These are phyloP conservation scores for Oxytropis ochrocephala DNA, from an alignment of 306 rosid genomes.

Conservation along the genomic window DNA sequence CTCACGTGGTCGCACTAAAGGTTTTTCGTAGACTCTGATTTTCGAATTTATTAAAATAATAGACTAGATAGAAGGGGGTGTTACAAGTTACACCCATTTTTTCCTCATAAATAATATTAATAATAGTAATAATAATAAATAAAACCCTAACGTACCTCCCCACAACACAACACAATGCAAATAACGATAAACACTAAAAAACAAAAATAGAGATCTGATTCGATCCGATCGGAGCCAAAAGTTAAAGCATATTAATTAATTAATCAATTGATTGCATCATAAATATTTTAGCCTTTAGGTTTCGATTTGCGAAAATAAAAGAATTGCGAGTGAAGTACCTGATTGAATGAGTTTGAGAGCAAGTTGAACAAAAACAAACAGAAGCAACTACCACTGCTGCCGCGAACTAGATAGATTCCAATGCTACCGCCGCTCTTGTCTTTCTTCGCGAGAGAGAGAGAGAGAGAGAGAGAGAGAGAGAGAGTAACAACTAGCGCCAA, in stretches of 20 bases:
- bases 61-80: no score
- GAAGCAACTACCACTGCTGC: not conserved
- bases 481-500: not conserved
- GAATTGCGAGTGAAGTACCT: not conserved
- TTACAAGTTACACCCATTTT: no score
- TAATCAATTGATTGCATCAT: not conserved
- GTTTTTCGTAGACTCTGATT: no score
- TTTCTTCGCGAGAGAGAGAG: no score
- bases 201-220: not conserved
- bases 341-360: not conserved
- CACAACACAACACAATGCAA: no score
- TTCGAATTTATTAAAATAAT: no score
- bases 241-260: not conserved
- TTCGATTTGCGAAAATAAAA: not conserved
- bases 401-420: not conserved
- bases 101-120: no score
- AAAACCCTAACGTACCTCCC: no score
- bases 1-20: no score
- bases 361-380: not conserved
- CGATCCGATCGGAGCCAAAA: not conserved
- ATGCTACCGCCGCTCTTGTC: not conserved
- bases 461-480: no score
- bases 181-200: not conserved
- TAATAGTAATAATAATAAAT: no score
- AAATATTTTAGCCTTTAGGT: not conserved